Evolutionary conservation across 202 grass and related monocot genomes (phyloP), one percentile per base, ranked within the genome.

Genomic region (Schoenoplectus tabernaemontani): DNA sequence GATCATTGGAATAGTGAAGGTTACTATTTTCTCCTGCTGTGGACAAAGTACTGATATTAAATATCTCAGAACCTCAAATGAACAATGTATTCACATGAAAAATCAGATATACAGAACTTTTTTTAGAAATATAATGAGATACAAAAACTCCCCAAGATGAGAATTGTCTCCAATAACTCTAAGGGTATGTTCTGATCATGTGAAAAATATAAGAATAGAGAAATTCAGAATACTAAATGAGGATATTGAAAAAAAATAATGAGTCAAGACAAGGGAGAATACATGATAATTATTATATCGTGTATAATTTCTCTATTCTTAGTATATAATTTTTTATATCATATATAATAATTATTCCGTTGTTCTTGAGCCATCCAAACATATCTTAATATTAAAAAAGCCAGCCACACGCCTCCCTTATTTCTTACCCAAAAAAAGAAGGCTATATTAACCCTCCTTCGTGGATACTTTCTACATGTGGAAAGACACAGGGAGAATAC

Each of bases 1-100:
- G 91, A 82, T 85, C 43, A 88, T 97, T 83, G 81, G 91, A 84
- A 77, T 97, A 70, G 73, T 97, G 50, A 93, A 97, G 94, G 91
- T 97, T 81, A 32, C 62, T 80, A 62, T 17, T 46, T 51, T 62
- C 58, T 97, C 66, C 83, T 81, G 75, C 83, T 96, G 72, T 47
- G 85, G 11, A 60, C 63, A 89, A 85, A 78, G 12, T 9, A 28
- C 12, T 17, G 0, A 28, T 72, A 17, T 50, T 8, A 23, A 72
- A 15, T 71, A 28, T 50, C 51, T 12, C 41, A 50, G 39, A 73
- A 51, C 43, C 11, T 48, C 22, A 50, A 71, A 72, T 30, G 20
- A 72, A 72, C 4, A 13, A 72, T 50, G 68, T 32, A 71, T 67
- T 32, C 68, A 50, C 23, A 47, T 17, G 1, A 20, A 72, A 72